phyloP scores from a whole-genome alignment of 169 alveolate genomes.

The Sarcocystis neurona region DNA sequence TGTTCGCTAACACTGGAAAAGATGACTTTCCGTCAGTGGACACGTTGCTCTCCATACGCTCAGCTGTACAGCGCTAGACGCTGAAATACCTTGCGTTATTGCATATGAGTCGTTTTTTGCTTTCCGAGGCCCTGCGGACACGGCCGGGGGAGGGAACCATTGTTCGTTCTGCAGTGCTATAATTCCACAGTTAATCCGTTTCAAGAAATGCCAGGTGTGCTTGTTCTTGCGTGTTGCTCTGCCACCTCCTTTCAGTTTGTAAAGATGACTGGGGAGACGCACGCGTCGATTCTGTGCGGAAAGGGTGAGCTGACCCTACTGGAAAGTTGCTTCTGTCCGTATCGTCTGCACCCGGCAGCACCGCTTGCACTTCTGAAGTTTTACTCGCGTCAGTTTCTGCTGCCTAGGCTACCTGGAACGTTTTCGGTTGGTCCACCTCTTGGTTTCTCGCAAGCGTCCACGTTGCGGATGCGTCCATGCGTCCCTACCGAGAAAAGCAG shows the following conservation, averaged over 20 bases:
- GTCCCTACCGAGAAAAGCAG: too few species aligned
- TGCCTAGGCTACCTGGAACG: neutral
- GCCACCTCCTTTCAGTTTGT: constrained; percentile 5
- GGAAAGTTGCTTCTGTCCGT: constrained; percentile 55
- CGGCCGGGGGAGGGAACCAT: neutral
- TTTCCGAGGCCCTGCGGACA: neutral
- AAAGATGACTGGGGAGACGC: constrained; percentile 38
- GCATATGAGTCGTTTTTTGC: too few species aligned
- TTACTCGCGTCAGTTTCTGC: constrained; percentile 10
- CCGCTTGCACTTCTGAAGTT: constrained; percentile 54
- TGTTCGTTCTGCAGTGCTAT: neutral
- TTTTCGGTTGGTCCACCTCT: neutral
- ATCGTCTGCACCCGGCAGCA: constrained; percentile 57
- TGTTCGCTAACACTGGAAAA: too few species aligned
- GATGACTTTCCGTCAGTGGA: too few species aligned
- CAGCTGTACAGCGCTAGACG: too few species aligned
- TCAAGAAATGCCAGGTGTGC: neutral
- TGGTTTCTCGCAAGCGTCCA: neutral
- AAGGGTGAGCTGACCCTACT: constrained; percentile 27
- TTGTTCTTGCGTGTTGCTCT: neutral
- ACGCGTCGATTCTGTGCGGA: constrained; percentile 38
- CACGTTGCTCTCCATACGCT: too few species aligned
- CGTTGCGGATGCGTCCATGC: neutral
- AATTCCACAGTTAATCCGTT: neutral
- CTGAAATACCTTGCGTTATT: too few species aligned